Conservation (phyloP, 164 flowering plant species). For the Kalanchoe fedtschenkoi region DNA sequence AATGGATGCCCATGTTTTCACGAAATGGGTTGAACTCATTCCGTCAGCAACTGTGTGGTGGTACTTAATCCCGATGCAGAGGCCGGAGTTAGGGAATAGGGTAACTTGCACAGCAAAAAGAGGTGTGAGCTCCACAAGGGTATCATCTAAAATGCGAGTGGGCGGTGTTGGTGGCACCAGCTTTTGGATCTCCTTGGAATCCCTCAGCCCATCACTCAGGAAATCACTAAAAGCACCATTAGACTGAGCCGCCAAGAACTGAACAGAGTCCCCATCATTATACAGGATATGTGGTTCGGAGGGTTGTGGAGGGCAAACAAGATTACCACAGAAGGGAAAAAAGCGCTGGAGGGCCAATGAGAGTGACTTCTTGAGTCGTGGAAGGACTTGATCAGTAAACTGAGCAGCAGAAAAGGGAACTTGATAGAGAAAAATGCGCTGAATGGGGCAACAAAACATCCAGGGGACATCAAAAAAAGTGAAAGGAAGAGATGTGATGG, state of each 20-base stretch:
- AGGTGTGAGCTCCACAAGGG: constrained; percentile 6
- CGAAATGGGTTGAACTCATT: constrained; percentile 15
- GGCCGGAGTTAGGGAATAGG: constrained; percentile 17
- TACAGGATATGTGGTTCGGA: constrained; percentile 10
- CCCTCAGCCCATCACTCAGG: background rate
- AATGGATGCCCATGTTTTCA: constrained; percentile 27
- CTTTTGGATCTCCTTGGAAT: constrained; percentile 8
- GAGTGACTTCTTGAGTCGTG: constrained; percentile 27
- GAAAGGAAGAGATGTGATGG: constrained; percentile 20
- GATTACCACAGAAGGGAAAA: constrained; percentile 20
- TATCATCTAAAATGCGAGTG: background rate
- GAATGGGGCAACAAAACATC: constrained; percentile 11
- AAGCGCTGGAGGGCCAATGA: constrained; percentile 27
- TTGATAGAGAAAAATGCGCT: constrained; percentile 24
- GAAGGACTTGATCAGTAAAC: constrained; percentile 13
- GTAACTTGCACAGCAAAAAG: constrained; percentile 24
- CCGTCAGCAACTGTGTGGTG: constrained; percentile 24
- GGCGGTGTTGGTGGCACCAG: constrained; percentile 10
- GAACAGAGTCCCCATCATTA: constrained; percentile 10
- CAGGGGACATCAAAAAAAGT: constrained; percentile 24
- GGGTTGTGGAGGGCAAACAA: constrained; percentile 11
- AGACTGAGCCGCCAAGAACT: constrained; percentile 15
- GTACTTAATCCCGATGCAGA: constrained; percentile 16
- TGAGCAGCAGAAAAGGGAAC: constrained; percentile 5
- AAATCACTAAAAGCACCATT: constrained; percentile 5